These are phyloP conservation scores for Penicillium arizonense DNA, from an alignment of 495 filamentous ascomycete species.

Conservation along the genomic window DNA sequence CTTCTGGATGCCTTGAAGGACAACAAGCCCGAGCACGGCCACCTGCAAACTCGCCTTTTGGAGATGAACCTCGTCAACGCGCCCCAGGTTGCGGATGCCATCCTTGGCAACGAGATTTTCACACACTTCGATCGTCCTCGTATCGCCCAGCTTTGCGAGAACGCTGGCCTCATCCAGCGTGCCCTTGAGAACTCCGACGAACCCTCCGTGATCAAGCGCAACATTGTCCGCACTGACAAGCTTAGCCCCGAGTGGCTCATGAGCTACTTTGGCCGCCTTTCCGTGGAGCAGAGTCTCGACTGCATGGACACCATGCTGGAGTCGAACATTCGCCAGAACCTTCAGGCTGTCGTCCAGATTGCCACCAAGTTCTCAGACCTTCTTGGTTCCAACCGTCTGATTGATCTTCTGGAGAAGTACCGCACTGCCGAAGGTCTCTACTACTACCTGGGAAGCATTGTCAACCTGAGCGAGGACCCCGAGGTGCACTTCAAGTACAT, in stretches of 20 bases:
- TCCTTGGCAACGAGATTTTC: conserved; percentile 97
- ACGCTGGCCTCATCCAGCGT: conserved; percentile 80
- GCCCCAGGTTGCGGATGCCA: conserved; percentile 95
- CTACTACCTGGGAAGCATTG: conserved; percentile 96
- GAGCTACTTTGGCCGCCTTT: conserved; percentile 87
- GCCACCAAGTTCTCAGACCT: conserved; percentile 98
- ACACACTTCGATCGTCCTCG: conserved; percentile 88
- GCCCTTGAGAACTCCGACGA: conserved; percentile 95
- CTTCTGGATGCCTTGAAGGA: conserved; percentile 90
- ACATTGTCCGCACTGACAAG: conserved; percentile 76
- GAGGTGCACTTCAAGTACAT: conserved; percentile 99
- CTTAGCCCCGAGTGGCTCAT: conserved; percentile 87
- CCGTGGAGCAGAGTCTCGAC: conserved; percentile 90
- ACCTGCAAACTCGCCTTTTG: conserved; percentile 88
- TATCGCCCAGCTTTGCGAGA: conserved; percentile 87
- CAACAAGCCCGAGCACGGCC: conserved; percentile 90
- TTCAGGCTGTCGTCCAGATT: conserved; percentile 89
- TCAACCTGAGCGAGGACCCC: conserved; percentile 92
- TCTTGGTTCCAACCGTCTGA: conserved; percentile 82
- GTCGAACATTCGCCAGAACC: conserved; percentile 92
- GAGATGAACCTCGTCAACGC: conserved; percentile 98
- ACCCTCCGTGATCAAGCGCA: conserved; percentile 84
- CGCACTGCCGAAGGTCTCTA: conserved; percentile 95
- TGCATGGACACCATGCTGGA: conserved; percentile 95
- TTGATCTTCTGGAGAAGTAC: conserved; percentile 95